A percentile compares a stretch with the other conserved stretches of the same genome.
phyloP scores from a whole-genome alignment of 306 rosid genomes.

The Cicer pinnatifidum region DNA sequence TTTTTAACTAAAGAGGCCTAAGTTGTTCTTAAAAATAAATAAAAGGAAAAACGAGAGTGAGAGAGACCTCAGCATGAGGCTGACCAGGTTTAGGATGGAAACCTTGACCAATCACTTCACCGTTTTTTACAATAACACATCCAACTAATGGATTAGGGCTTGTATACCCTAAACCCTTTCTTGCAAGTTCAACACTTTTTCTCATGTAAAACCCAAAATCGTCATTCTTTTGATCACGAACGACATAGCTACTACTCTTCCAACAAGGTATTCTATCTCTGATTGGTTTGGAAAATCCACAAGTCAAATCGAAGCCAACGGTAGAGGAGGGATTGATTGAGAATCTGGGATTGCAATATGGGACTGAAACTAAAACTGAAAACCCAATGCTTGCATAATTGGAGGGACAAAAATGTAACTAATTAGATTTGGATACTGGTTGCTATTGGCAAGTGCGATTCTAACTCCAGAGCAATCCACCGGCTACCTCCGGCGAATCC shows the following conservation, averaged over 20 bases:
- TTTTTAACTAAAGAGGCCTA: no score
- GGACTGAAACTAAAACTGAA: conserved; percentile 26
- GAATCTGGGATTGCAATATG: conserved; percentile 36
- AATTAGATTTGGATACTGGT: not conserved
- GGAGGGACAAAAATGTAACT: not conserved
- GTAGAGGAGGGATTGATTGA: conserved; percentile 39
- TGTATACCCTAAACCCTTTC: conserved; percentile 72
- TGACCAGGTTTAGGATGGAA: conserved; percentile 90
- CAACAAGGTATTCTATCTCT: conserved; percentile 25
- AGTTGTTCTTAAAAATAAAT: no score
- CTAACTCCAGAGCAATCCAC: conserved; percentile 83
- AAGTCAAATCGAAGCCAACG: conserved; percentile 24
- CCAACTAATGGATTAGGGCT: conserved; percentile 97
- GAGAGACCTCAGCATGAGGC: conserved; percentile 84
- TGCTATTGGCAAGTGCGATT: conserved; percentile 47
- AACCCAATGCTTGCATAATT: conserved; percentile 40
- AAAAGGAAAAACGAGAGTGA: not conserved
- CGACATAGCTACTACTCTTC: conserved; percentile 14
- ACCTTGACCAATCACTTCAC: conserved; percentile 79
- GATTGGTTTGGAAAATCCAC: conserved; percentile 42
- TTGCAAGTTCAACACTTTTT: conserved; percentile 78
- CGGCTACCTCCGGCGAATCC: conserved; percentile 50
- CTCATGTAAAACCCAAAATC: conserved; percentile 73
- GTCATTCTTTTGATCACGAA: conserved; percentile 35
- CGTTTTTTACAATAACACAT: conserved; percentile 82